Evolutionary conservation across 1,139 yeast species (phyloP).

Genomic region (Geotrichum fermentans): DNA sequence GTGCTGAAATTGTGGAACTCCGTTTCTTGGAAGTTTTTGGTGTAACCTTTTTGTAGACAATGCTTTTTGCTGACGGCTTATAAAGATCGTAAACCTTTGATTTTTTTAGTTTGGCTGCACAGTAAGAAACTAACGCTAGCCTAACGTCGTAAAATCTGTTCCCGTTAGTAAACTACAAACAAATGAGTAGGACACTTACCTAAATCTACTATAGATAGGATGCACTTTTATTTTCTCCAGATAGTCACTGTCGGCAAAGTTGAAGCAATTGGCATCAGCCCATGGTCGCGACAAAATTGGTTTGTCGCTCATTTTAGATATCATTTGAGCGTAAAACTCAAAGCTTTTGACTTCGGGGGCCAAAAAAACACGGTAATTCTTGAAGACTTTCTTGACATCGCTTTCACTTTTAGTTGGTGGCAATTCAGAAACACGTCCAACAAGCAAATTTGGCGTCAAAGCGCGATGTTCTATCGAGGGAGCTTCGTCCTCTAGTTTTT

Average conservation of each 20-base stretch:
- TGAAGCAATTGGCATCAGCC: background rate
- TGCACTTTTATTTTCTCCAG: background rate
- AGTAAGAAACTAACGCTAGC: slow-evolving; percentile 1
- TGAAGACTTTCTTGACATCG: background rate
- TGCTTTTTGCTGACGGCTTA: background rate
- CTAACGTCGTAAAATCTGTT: slow-evolving; percentile 10
- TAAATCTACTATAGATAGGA: background rate
- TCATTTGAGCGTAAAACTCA: background rate
- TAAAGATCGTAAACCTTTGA: slow-evolving; percentile 1
- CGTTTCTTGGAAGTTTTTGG: background rate
- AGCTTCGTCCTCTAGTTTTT: no score
- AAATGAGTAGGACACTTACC: background rate
- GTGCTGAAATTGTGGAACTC: background rate
- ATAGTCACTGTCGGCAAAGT: slow-evolving; percentile 7
- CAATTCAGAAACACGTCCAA: background rate
- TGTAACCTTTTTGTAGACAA: background rate
- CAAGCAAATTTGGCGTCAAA: background rate
- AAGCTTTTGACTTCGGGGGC: background rate
- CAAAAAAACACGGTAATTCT: slow-evolving; percentile 7
- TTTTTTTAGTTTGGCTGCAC: slow-evolving; percentile 2
- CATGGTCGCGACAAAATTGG: background rate
- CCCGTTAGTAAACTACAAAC: background rate
- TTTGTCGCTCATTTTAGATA: background rate
- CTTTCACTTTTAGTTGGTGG: background rate
- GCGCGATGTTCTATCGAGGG: no score